A percentile compares a stretch with the other conserved stretches of the same genome.
These are phyloP conservation scores for Hysterangium stoloniferum DNA, from an alignment of 768 basidiomycete genomes.

Conservation along the genomic window DNA sequence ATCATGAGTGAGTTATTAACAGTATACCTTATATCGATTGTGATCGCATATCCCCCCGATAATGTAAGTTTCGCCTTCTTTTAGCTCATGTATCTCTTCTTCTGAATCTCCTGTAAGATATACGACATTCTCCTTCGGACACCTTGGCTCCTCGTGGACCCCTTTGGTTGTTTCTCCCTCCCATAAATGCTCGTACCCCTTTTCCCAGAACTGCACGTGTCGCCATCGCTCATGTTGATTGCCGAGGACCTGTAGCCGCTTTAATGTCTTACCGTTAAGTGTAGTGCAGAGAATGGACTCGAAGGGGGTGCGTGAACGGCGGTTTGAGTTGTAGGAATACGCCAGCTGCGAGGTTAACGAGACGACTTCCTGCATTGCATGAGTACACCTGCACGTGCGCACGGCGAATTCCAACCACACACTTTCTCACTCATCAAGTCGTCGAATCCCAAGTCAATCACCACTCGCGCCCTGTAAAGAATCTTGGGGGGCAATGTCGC, in stretches of 20 bases:
- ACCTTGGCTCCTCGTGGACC: constrained; percentile 14
- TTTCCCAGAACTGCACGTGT: constrained; percentile 76
- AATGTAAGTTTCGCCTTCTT: constrained; percentile 81
- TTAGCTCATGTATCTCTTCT: constrained; percentile 77
- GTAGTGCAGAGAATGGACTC: constrained; percentile 70
- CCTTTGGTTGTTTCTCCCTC: neutral
- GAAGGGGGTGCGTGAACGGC: constrained; percentile 63
- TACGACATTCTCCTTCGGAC: constrained; percentile 49
- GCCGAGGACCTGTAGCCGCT: constrained; percentile 55
- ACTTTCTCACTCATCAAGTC: constrained; percentile 92
- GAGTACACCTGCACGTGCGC: neutral
- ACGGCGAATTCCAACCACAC: constrained; percentile 21
- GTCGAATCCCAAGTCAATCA: constrained; percentile 89
- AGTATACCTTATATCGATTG: constrained; percentile 89
- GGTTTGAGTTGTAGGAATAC: constrained; percentile 88
- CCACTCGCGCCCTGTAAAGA: constrained; percentile 54
- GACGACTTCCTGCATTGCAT: constrained; percentile 62
- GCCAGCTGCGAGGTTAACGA: constrained; percentile 86
- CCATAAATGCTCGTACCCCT: constrained; percentile 70
- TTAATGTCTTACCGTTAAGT: constrained; percentile 60
- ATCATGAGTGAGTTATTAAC: neutral
- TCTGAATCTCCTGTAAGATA: constrained; percentile 95
- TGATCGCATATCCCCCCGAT: constrained; percentile 90
- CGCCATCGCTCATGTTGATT: constrained; percentile 69
- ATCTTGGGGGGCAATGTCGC: constrained; percentile 20